Evolutionary conservation across 2,329 filamentous ascomycete genomes (phyloP), one percentile per base, ranked within the genome.

Genomic region (Neopestalotiopsis sp.): DNA sequence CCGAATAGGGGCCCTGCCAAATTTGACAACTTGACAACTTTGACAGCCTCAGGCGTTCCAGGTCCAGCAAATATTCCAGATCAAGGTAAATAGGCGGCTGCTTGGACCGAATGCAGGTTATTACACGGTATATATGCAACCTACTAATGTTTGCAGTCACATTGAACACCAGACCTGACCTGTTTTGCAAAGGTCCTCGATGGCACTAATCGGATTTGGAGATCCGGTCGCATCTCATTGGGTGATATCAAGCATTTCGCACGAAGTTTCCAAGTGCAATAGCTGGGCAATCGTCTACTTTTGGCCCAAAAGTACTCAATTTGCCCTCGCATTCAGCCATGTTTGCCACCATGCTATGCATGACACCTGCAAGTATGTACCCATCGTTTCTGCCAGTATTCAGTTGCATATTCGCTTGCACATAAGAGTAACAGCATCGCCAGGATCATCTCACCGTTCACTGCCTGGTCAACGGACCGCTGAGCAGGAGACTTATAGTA

Each of bases 21-120:
- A 20, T 52, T 52, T 52, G 45, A 52, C 45, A 52, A 52, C 45
- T 52, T 52, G 45, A 52, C 45, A 52, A 52, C 45, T 52, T 52
- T 52, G 45, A 52, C 45, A 52, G 45, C 45, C 45, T 52, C 17
- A 20, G 17, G 45, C 17, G 45, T n/a, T 52, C 45, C 45, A 52
- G 45, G 45, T 52, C n/a, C 17, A 52, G 17, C 45, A 52, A 7
- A 20, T 9, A 52, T n/a, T 17, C 45, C 34, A 38, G 34, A 38
- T 10, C 34, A 38, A 38, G 34, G 34, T 38, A 38, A 38, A 38
- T 38, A 38, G 34, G 34, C 34, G 34, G 34, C 34, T 7, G 34
- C 34, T 38, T 38, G 34, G 34, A 6, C 10, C 34, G 6, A 38
- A 38, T 38, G 10, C 34, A 38, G 34, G 10, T 38, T 38, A 38